phyloP scores from a whole-genome alignment of 495 filamentous ascomycete species.

The Aspergillus wentii region DNA sequence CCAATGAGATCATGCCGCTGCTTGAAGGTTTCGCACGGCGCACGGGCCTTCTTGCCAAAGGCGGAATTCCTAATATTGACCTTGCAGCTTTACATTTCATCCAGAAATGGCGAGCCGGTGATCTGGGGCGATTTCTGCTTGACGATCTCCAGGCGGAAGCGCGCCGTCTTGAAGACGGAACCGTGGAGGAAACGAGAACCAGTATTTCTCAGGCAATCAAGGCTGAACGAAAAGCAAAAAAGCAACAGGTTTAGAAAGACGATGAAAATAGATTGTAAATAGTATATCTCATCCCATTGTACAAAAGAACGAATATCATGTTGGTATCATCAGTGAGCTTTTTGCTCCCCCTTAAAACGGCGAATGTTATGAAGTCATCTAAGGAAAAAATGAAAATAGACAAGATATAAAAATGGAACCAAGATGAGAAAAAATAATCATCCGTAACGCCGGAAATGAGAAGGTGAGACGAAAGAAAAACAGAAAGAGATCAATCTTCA shows the following conservation, averaged over 20 bases:
- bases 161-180: slow-evolving; percentile 33
- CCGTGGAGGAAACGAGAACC: slow-evolving; percentile 27
- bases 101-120: slow-evolving; percentile 75
- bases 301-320: slow-evolving; percentile 18
- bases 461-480: slow-evolving; percentile 10
- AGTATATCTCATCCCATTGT: slow-evolving; percentile 17
- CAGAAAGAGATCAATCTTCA: slow-evolving; percentile 7
- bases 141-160: slow-evolving; percentile 67
- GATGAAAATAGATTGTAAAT: slow-evolving; percentile 15
- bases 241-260: slow-evolving; percentile 12
- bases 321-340: slow-evolving; percentile 15
- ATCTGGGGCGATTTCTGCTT: slow-evolving; percentile 70
- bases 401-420: slow-evolving; percentile 1
- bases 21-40: slow-evolving; percentile 62
- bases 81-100: slow-evolving; percentile 78
- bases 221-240: slow-evolving; percentile 30
- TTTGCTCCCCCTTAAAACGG: slow-evolving; percentile 4
- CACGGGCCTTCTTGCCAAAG: slow-evolving; percentile 72
- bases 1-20: slow-evolving; percentile 73
- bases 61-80: slow-evolving; percentile 66
- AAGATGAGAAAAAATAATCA: slow-evolving; percentile 4
- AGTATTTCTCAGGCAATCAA: slow-evolving; percentile 43
- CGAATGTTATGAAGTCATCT: slow-evolving; percentile 1
- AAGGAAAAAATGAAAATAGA: slow-evolving; percentile 1
- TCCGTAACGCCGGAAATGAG: slow-evolving; percentile 17